Evolutionary conservation across 495 filamentous ascomycete species (phyloP).

Genomic region (Geopyxis carbonaria): DNA sequence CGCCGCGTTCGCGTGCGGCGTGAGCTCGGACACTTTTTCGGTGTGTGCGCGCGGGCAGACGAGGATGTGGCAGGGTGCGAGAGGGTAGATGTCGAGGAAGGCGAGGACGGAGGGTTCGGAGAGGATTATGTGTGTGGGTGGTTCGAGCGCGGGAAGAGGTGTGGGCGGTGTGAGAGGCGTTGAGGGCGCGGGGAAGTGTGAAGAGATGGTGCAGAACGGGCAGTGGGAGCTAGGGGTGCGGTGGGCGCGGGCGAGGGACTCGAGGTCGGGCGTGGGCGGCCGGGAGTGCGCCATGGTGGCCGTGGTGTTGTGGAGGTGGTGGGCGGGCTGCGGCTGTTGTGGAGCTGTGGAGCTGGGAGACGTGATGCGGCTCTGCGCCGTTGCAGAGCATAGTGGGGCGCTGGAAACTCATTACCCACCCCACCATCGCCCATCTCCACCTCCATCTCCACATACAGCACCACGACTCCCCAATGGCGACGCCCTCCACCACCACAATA

Average conservation of each 20-base stretch:
- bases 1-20: slow-evolving; percentile 1
- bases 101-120: slow-evolving; percentile 56
- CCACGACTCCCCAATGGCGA: background rate
- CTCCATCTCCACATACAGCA: background rate
- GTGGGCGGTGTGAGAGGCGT: slow-evolving; percentile 26
- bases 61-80: slow-evolving; percentile 61
- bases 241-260: slow-evolving; percentile 10
- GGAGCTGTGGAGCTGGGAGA: too few species aligned
- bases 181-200: slow-evolving; percentile 40
- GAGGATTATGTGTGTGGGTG: slow-evolving; percentile 50
- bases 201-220: slow-evolving; percentile 51
- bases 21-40: slow-evolving; percentile 46
- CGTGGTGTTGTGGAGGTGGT: too few species aligned
- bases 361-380: too few species aligned
- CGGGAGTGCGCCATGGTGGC: too few species aligned
- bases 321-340: background rate
- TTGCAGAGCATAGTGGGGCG: too few species aligned
- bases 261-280: slow-evolving; percentile 21
- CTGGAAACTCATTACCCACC: too few species aligned
- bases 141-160: slow-evolving; percentile 22
- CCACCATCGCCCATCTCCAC: slow-evolving; percentile 1
- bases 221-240: too few species aligned
- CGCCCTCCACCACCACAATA: background rate
- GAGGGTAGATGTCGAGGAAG: slow-evolving; percentile 81
- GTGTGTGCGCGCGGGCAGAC: slow-evolving; percentile 55